phyloP scores from a whole-genome alignment of 805 yeast species.

The Aciculoconidium aculeatum region DNA sequence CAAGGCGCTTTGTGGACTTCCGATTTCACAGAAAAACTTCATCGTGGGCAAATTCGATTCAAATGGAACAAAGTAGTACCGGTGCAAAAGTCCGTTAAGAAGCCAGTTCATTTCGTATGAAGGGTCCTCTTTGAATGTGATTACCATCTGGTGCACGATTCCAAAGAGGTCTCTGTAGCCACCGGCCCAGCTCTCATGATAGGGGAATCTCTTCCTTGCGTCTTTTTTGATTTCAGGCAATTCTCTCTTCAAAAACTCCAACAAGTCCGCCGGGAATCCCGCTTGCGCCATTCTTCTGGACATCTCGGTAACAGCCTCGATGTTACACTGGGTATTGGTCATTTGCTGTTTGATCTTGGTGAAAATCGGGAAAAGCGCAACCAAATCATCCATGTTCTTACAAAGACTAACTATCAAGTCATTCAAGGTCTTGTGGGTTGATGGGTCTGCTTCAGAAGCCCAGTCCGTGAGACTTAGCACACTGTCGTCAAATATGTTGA shows the following conservation, averaged over 20 bases:
- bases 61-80: slow-evolving; percentile 51
- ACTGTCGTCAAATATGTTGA: slow-evolving; percentile 28
- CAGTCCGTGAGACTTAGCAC: slow-evolving; percentile 16
- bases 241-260: slow-evolving; percentile 36
- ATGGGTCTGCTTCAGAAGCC: slow-evolving; percentile 24
- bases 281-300: slow-evolving; percentile 24
- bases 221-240: slow-evolving; percentile 31
- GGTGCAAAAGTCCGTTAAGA: slow-evolving; percentile 51
- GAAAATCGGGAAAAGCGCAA: slow-evolving; percentile 26
- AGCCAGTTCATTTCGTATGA: slow-evolving; percentile 49
- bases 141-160: slow-evolving; percentile 24
- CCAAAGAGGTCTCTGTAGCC: slow-evolving; percentile 26
- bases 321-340: slow-evolving; percentile 20
- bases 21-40: slow-evolving; percentile 47
- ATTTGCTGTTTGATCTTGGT: slow-evolving; percentile 32
- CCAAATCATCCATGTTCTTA: slow-evolving; percentile 20
- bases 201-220: slow-evolving; percentile 21
- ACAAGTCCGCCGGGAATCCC: slow-evolving; percentile 36
- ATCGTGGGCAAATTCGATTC: slow-evolving; percentile 56
- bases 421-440: slow-evolving; percentile 38
- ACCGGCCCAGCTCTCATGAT: slow-evolving; percentile 16
- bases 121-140: slow-evolving; percentile 22
- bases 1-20: slow-evolving; percentile 57
- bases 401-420: slow-evolving; percentile 36
- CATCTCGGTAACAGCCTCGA: slow-evolving; percentile 24